Evolutionary conservation across 2,329 filamentous ascomycete genomes (phyloP).

Genomic region (Phoma sp.): DNA sequence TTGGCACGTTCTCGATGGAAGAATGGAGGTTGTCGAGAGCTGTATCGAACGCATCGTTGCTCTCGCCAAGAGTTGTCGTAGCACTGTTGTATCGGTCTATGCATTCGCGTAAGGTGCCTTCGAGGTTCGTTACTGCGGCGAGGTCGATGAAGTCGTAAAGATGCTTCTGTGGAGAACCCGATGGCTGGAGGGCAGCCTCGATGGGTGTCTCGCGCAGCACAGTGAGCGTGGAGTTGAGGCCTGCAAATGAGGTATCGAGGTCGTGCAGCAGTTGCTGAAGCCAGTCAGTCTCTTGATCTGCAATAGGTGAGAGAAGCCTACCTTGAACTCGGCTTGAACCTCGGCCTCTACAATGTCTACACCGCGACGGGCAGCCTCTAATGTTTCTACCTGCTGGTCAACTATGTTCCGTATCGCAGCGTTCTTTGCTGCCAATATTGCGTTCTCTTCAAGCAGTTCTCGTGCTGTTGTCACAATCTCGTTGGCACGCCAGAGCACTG

Average conservation of each 20-base stretch:
- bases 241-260: constrained; percentile 70
- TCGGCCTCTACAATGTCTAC: constrained; percentile 51
- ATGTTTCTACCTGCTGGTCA: constrained; percentile 52
- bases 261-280: constrained; percentile 61
- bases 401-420: constrained; percentile 50
- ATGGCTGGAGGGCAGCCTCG: constrained; percentile 66
- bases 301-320: constrained; percentile 7
- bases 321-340: constrained; percentile 53
- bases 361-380: constrained; percentile 52
- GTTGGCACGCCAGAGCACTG: constrained; percentile 82
- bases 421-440: constrained; percentile 67
- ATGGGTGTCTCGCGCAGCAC: constrained; percentile 69
- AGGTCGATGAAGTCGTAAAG: constrained; percentile 81
- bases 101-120: constrained; percentile 70
- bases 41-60: constrained; percentile 71
- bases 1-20: constrained; percentile 43
- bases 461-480: constrained; percentile 82
- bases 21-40: constrained; percentile 61
- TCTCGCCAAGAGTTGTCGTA: constrained; percentile 62
- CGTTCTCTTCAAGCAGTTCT: constrained; percentile 76
- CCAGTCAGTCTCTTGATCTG: constrained; percentile 11
- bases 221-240: constrained; percentile 70
- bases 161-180: constrained; percentile 57
- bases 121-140: constrained; percentile 68
- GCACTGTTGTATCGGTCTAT: constrained; percentile 74